Evolutionary conservation across 2,329 filamentous ascomycete genomes (phyloP).

Genomic region (Curvularia eragrostidis): DNA sequence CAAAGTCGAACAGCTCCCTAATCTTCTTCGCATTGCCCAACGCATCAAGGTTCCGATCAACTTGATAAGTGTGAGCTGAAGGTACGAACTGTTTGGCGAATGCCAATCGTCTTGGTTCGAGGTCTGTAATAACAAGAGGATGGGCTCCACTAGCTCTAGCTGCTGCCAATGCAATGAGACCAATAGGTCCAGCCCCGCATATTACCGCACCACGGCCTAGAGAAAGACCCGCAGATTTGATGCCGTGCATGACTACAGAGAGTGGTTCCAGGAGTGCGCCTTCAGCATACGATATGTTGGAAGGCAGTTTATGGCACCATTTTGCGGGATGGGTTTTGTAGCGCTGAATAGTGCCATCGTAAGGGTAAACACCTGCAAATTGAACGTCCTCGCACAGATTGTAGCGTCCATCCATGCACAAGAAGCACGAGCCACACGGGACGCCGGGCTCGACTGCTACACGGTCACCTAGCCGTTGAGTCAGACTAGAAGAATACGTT

Average conservation of each 20-base stretch:
- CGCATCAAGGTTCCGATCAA: slow-evolving; percentile 55
- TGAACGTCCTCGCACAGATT: slow-evolving; percentile 69
- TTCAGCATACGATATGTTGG: slow-evolving; percentile 63
- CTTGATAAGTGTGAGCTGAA: slow-evolving; percentile 60
- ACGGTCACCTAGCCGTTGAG: slow-evolving; percentile 58
- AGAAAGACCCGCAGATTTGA: slow-evolving; percentile 60
- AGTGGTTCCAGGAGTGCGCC: slow-evolving; percentile 70
- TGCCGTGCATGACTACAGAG: slow-evolving; percentile 68
- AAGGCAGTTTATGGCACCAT: slow-evolving; percentile 60
- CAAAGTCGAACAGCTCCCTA: slow-evolving; percentile 59
- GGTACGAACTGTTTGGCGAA: slow-evolving; percentile 67
- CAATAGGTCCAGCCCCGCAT: slow-evolving; percentile 68
- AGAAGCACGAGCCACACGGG: slow-evolving; percentile 66
- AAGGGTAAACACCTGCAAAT: slow-evolving; percentile 68
- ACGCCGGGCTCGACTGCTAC: slow-evolving; percentile 72
- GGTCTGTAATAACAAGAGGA: slow-evolving; percentile 69
- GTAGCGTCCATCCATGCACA: slow-evolving; percentile 66
- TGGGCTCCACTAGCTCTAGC: slow-evolving; percentile 68
- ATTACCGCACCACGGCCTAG: slow-evolving; percentile 64
- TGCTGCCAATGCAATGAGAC: slow-evolving; percentile 66
- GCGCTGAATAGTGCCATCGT: slow-evolving; percentile 66
- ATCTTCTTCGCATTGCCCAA: slow-evolving; percentile 62
- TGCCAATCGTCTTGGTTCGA: slow-evolving; percentile 62
- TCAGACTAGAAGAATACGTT: not conserved
- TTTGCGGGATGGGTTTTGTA: slow-evolving; percentile 68